Evolutionary conservation across 208 protist genomes (phyloP).

Genomic region (Trypanosoma avium): DNA sequence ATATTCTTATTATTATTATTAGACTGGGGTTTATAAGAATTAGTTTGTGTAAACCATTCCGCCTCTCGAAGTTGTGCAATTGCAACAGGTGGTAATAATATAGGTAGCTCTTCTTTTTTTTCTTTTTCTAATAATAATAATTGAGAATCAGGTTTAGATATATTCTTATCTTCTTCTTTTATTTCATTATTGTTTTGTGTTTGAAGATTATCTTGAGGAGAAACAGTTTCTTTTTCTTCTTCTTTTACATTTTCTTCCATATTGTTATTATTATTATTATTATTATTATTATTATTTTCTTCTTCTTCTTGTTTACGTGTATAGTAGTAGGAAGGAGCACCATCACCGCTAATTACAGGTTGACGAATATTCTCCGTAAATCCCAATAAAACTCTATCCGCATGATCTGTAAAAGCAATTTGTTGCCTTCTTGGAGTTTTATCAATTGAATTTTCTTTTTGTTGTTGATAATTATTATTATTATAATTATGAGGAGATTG

Average conservation of each 20-base stretch:
- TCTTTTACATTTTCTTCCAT: neutral
- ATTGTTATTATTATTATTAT: neutral
- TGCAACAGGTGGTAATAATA: constrained; percentile 16
- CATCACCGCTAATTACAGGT: constrained; percentile 1
- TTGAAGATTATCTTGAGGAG: too few relatives aligned
- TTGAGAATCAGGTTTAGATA: neutral
- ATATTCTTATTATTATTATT: too few relatives aligned
- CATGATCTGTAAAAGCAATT: constrained; percentile 22
- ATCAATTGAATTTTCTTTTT: neutral
- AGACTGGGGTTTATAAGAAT: neutral
- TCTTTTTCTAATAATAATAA: neutral
- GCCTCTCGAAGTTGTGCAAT: constrained; percentile 11
- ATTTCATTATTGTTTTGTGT: neutral
- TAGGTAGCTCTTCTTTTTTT: neutral
- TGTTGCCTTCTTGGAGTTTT: neutral
- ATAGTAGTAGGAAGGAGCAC: neutral
- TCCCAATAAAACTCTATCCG: constrained; percentile 11
- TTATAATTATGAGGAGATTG: neutral
- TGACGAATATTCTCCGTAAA: constrained; percentile 12
- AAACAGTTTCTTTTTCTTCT: neutral
- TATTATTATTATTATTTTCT: neutral
- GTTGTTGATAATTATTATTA: neutral
- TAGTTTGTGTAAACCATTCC: neutral
- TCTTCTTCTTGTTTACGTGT: neutral
- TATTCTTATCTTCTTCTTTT: neutral